Conservation (phyloP, 2,329 filamentous ascomycete species). For the Claviceps sp. region DNA sequence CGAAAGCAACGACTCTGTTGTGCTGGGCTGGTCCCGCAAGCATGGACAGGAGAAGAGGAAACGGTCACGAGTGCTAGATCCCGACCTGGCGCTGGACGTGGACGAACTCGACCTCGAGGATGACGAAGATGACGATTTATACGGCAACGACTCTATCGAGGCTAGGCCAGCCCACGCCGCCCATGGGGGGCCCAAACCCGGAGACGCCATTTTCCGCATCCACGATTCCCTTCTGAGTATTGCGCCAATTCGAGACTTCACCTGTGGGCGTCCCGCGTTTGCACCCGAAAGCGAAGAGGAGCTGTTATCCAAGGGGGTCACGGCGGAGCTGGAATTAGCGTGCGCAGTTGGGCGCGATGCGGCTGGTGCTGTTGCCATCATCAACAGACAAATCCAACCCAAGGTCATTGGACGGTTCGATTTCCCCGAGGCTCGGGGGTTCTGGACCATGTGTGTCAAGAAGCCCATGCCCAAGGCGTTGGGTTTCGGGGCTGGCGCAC, state of each 20-base stretch:
- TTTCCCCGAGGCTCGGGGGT: constrained; percentile 57
- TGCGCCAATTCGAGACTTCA: constrained; percentile 64
- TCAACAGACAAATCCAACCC: constrained; percentile 69
- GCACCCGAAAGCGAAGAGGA: constrained; percentile 30
- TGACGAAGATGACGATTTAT: constrained; percentile 51
- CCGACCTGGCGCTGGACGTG: constrained; percentile 34
- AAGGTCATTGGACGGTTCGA: constrained; percentile 55
- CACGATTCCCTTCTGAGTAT: constrained; percentile 68
- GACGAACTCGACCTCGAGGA: constrained; percentile 42
- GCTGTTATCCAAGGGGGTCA: constrained; percentile 30
- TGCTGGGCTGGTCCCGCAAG: constrained; percentile 68
- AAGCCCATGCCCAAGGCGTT: constrained; percentile 46
- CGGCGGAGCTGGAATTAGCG: constrained; percentile 45
- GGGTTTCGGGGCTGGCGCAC: constrained; percentile 34
- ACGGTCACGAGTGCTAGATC: constrained; percentile 45
- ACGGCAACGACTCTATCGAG: constrained; percentile 49
- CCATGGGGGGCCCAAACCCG: constrained; percentile 33
- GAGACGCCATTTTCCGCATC: constrained; percentile 59
- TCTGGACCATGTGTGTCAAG: constrained; percentile 70
- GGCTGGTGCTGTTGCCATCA: constrained; percentile 56
- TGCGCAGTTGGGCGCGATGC: constrained; percentile 50
- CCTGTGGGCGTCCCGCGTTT: constrained; percentile 46
- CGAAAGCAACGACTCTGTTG: constrained; percentile 65
- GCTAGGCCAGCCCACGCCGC: constrained; percentile 35
- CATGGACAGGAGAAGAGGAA: constrained; percentile 51